phyloP scores from a whole-genome alignment of 305 asterid genomes.

The Striga hermonthica region DNA sequence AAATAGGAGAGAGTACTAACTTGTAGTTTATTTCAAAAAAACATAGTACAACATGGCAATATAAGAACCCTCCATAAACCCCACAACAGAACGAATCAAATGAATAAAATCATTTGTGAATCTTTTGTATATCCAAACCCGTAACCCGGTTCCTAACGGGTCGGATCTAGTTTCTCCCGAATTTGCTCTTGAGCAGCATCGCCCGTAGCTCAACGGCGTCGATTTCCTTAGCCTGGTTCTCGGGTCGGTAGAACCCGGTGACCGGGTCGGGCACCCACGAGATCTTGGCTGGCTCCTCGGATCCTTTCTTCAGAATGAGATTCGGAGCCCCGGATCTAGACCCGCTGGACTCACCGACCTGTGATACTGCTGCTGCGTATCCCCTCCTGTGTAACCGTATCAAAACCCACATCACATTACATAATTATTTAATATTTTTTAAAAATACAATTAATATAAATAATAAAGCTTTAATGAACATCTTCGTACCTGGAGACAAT shows the following conservation, averaged over 20 bases:
- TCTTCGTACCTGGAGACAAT: slow-evolving; percentile 1
- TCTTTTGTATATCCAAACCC: background rate
- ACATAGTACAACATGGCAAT: background rate
- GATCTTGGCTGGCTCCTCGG: slow-evolving; percentile 39
- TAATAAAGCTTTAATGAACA: background rate
- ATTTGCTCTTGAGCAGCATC: slow-evolving; percentile 39
- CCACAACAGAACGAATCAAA: background rate
- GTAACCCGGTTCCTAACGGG: background rate
- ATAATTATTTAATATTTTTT: background rate
- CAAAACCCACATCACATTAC: background rate
- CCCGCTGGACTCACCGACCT: slow-evolving; percentile 28
- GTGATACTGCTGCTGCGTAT: slow-evolving; percentile 31
- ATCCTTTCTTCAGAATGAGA: slow-evolving; percentile 40
- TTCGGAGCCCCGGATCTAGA: slow-evolving; percentile 32
- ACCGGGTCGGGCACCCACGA: slow-evolving; percentile 67
- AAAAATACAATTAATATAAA: background rate
- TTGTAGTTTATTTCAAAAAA: background rate
- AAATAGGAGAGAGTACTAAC: too few species aligned
- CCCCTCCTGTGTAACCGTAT: slow-evolving; percentile 30
- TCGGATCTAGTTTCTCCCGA: slow-evolving; percentile 22
- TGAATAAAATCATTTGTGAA: too few species aligned
- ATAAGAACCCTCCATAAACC: background rate
- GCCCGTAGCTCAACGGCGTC: slow-evolving; percentile 49
- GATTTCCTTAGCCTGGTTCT: slow-evolving; percentile 35
- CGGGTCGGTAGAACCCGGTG: slow-evolving; percentile 64